phyloP scores from a whole-genome alignment of 2,329 filamentous ascomycete species.

The Penicillium sp. region DNA sequence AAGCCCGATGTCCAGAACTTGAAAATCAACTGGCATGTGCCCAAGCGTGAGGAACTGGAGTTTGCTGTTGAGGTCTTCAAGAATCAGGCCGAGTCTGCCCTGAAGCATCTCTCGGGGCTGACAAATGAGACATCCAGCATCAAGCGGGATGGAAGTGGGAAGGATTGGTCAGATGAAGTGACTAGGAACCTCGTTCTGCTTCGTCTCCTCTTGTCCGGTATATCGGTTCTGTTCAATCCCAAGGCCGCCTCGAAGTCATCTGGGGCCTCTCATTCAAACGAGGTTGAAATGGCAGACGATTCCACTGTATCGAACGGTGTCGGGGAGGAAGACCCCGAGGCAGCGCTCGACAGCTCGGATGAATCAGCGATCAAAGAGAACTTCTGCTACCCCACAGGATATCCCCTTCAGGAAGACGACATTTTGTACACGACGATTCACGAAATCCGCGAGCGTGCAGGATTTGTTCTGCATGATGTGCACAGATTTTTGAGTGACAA shows the following conservation, averaged over 20 bases:
- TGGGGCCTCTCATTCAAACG: slow-evolving; percentile 36
- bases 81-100: slow-evolving; percentile 76
- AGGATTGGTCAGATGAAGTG: slow-evolving; percentile 98
- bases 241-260: slow-evolving; percentile 65
- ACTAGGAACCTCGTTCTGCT: slow-evolving; percentile 86
- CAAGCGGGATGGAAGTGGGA: slow-evolving; percentile 91
- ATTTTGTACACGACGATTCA: slow-evolving; percentile 77
- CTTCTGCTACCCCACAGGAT: slow-evolving; percentile 87
- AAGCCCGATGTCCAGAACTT: slow-evolving; percentile 73
- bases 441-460: slow-evolving; percentile 75
- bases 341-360: slow-evolving; percentile 60
- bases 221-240: slow-evolving; percentile 87
- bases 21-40: slow-evolving; percentile 88
- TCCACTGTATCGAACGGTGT: slow-evolving; percentile 35
- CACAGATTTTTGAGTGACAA: slow-evolving; percentile 81
- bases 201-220: slow-evolving; percentile 84
- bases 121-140: slow-evolving; percentile 80
- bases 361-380: slow-evolving; percentile 71
- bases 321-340: slow-evolving; percentile 50
- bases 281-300: slow-evolving; percentile 53
- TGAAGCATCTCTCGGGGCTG: slow-evolving; percentile 74
- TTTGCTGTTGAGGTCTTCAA: slow-evolving; percentile 91
- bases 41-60: slow-evolving; percentile 75
- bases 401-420: slow-evolving; percentile 69
- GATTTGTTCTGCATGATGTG: slow-evolving; percentile 77